Conservation (phyloP, 2,329 filamentous ascomycete species). For the Apiospora marii region DNA sequence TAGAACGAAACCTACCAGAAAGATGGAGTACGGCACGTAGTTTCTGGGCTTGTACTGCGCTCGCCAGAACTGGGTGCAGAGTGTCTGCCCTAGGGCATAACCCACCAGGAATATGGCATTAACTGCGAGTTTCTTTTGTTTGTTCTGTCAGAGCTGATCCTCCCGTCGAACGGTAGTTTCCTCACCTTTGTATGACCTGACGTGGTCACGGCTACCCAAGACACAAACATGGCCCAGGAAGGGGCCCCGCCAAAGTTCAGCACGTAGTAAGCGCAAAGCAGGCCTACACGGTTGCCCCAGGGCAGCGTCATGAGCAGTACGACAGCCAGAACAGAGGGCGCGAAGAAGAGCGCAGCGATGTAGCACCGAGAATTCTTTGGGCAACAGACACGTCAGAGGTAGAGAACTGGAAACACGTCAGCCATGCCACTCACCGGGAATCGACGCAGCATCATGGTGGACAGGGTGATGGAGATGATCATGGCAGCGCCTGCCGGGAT, state of each 20-base stretch:
- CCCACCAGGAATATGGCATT: constrained; percentile 26
- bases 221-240: constrained; percentile 25
- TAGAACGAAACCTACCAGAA: constrained; percentile 4
- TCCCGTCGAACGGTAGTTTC: neutral
- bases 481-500: constrained; percentile 19
- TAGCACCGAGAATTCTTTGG: constrained; percentile 25
- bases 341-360: constrained; percentile 25
- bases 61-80: constrained; percentile 27
- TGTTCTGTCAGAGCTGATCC: neutral
- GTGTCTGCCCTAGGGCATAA: constrained; percentile 23
- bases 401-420: too few species aligned
- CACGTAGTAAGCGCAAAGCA: constrained; percentile 26
- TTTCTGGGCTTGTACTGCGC: constrained; percentile 28
- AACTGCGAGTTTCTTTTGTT: constrained; percentile 22
- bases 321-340: constrained; percentile 23
- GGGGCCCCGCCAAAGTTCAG: constrained; percentile 25
- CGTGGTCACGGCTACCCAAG: constrained; percentile 26
- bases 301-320: constrained; percentile 24
- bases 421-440: constrained; percentile 22
- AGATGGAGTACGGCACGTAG: constrained; percentile 25
- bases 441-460: constrained; percentile 23
- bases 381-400: neutral
- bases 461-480: constrained; percentile 23
- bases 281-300: constrained; percentile 22
- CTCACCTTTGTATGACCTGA: constrained; percentile 25